phyloP scores from a whole-genome alignment of 805 yeast species.

The Cyberlindnera saturnus region DNA sequence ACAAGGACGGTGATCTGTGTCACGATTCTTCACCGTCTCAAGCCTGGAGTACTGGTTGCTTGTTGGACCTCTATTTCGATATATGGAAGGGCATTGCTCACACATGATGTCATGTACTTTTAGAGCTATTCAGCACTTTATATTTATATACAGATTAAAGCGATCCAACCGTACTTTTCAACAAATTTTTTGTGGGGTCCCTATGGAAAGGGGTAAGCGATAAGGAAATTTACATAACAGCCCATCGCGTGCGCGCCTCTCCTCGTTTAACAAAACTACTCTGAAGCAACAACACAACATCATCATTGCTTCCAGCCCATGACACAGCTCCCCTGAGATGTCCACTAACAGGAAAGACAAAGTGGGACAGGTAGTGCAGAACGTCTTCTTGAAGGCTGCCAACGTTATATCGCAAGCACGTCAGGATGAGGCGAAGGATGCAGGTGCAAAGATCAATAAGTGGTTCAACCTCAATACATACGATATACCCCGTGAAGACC shows the following conservation, averaged over 20 bases:
- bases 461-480: slow-evolving; percentile 59
- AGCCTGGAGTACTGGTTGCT: slow-evolving; percentile 91
- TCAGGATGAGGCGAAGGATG: slow-evolving; percentile 1
- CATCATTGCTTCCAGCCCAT: background rate
- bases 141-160: background rate
- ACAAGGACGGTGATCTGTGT: slow-evolving; percentile 79
- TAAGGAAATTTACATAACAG: too few relatives aligned
- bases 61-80: slow-evolving; percentile 75
- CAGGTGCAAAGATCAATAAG: slow-evolving; percentile 35
- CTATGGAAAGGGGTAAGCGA: too few relatives aligned
- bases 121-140: too few relatives aligned
- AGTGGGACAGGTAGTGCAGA: slow-evolving; percentile 27
- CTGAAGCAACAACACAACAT: too few relatives aligned
- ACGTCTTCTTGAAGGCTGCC: slow-evolving; percentile 60
- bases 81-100: slow-evolving; percentile 30
- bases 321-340: background rate
- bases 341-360: slow-evolving; percentile 15
- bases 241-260: too few relatives aligned
- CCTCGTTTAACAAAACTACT: too few relatives aligned
- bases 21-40: slow-evolving; percentile 90
- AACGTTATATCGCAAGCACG: slow-evolving; percentile 49
- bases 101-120: too few relatives aligned
- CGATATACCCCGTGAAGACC: slow-evolving; percentile 43
- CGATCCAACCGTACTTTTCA: too few relatives aligned
- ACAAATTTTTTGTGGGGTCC: too few relatives aligned